Conservation (phyloP, 139 green algal genomes). For the Mychonastes homosphaera region DNA sequence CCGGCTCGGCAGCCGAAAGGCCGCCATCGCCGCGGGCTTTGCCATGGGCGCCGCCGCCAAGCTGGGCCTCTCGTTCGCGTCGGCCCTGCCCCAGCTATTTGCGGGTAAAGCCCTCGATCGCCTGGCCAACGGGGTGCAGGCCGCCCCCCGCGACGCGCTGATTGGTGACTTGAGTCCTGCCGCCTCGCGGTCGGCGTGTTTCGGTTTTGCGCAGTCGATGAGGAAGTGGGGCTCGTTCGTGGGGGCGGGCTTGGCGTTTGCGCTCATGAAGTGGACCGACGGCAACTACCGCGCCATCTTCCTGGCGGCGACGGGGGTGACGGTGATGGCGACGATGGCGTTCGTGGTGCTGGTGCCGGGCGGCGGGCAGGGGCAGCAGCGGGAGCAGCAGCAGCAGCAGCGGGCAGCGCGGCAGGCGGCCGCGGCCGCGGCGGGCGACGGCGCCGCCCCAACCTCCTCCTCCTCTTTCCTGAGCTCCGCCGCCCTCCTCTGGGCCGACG, state of each 20-base stretch:
- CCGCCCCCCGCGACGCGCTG: constrained; percentile 44
- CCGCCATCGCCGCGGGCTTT: constrained; percentile 46
- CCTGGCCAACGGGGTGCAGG: constrained; percentile 49
- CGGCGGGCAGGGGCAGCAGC: background rate
- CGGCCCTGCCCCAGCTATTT: constrained; percentile 32
- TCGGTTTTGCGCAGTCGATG: constrained; percentile 46
- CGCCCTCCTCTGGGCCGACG: constrained; percentile 19
- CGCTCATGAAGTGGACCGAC: constrained; percentile 44
- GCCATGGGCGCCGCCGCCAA: constrained; percentile 39
- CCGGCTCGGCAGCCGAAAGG: constrained; percentile 41
- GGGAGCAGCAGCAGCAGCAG: constrained; percentile 10
- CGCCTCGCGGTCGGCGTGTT: constrained; percentile 35
- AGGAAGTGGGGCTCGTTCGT: constrained; percentile 46
- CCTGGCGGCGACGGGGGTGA: constrained; percentile 21
- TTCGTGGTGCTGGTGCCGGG: constrained; percentile 38
- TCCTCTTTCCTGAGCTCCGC: no score
- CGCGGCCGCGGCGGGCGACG: no score
- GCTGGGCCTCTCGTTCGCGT: constrained; percentile 35
- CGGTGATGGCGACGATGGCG: constrained; percentile 16
- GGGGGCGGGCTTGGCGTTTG: constrained; percentile 34
- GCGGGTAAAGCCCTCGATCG: constrained; percentile 40
- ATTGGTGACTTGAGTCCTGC: constrained; percentile 41
- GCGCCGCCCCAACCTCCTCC: no score
- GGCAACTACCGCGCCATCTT: constrained; percentile 61
- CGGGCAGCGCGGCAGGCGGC: no score